A percentile compares a stretch with the other conserved stretches of the same genome.
Conservation (phyloP, 768 basidiomycete genomes). For the Suillus sp. region DNA sequence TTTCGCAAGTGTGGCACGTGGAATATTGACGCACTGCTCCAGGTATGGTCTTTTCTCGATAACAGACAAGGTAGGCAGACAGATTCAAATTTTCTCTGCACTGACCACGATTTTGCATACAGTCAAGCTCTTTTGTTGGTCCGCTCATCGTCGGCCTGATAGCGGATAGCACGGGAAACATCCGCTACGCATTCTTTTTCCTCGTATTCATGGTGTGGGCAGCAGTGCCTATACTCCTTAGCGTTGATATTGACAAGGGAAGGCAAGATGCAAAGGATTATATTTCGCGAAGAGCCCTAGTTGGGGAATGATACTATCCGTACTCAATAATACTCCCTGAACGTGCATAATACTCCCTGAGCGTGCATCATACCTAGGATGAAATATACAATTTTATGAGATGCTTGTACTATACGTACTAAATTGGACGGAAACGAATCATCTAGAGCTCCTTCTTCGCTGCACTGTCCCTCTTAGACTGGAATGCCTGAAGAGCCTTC, state of each 20-base stretch:
- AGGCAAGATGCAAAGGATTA: constrained; percentile 49
- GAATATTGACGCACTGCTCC: not conserved
- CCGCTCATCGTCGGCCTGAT: constrained; percentile 88
- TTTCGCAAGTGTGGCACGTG: not conserved
- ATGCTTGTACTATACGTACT: not conserved
- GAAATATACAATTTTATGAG: not conserved
- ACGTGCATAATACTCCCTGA: not conserved
- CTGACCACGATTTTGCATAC: constrained; percentile 9
- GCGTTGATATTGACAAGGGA: constrained; percentile 73
- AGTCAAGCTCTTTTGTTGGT: constrained; percentile 93
- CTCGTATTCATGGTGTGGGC: constrained; percentile 79
- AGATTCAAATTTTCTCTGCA: not conserved
- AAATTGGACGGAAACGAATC: not conserved
- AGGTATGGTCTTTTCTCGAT: constrained; percentile 84
- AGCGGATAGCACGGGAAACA: constrained; percentile 87
- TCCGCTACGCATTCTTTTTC: constrained; percentile 90
- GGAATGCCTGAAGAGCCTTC: constrained; percentile 74
- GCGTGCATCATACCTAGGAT: not conserved
- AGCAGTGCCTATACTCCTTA: constrained; percentile 73
- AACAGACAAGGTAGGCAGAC: constrained; percentile 71
- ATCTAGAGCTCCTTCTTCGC: constrained; percentile 31
- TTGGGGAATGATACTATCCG: constrained; percentile 5
- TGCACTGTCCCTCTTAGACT: constrained; percentile 39
- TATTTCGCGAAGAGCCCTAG: constrained; percentile 3
- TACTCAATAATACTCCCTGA: not conserved